Evolutionary conservation across 345 rosid species (phyloP), one percentile per base, ranked within the genome.

Genomic region (Linum usitatissimum): DNA sequence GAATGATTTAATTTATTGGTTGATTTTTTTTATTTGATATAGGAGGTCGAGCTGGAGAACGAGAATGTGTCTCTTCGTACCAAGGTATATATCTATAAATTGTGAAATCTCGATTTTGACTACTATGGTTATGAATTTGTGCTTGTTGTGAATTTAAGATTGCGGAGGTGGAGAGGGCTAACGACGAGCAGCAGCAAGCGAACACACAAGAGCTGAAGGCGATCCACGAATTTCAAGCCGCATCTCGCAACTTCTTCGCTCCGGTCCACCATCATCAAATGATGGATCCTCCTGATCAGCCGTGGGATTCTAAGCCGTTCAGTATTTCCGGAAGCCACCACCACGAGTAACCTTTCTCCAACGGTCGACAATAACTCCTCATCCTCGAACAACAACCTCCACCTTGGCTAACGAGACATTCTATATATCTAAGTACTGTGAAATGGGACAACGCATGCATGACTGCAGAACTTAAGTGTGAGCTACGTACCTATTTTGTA

Each of bases 11-110:
- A 9, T 64, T 6, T 20, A 18, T 39, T 9, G 9, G 30, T 3
- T 23, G 34, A 6, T 15, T 36, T 7, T 21, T 21, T 61, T 28
- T n/a, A 63, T 23, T 23, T 23, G 28, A 2, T 23, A 23, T 23
- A 90, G 99, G 99, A 90, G 77, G 83, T 84, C 54, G 97, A 90
- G 71, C 77, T 90, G 73, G 99, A 93, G 63, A 87, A 84, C 62
- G 99, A 93, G 64, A 87, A 83, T 40, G 80, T 83, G 14, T 87
- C 74, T 70, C 85, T 90, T 13, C 76, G 99, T 57, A 80, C 87
- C 17, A 93, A 84, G 95, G 97, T 93, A 79, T 9, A 9, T 28
- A 20, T 23, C 28, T 2, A 23, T 23, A 23, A 23, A 23, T 23
- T 23, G 28, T 23, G 28, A 23, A 23, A 23, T 23, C 28, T 23